Base-by-base conservation (phyloP, 306 rosid species). In the Purshia tridentata region DNA sequence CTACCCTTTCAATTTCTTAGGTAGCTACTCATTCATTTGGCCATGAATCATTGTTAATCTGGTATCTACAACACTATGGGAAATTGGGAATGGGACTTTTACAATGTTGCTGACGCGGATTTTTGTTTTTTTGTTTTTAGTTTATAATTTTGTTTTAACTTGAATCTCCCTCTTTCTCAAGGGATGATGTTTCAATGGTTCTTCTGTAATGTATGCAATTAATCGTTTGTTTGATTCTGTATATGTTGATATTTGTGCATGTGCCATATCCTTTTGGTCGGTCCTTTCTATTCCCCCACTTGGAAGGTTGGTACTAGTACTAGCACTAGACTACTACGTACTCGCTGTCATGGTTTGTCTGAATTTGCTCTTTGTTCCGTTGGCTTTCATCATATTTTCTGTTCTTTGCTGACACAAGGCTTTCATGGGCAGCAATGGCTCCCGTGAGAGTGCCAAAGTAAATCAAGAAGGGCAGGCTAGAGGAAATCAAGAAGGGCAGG, bases 391-490 rank as follows among this genome's bases (percentile, higher is more conserved):
- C 72, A 78, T 72, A 67, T 63, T 82, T 42, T 67, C 11, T 67
- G 62, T 68, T 82, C 22, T 42, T 55, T 79, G 50, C 72, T 92
- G 76, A 89, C 77, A 49, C 57, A 55, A 73, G 51, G 51, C 42
- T 74, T 78, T 44, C 64, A 70, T 82, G 83, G 74, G 84, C 88
- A 94, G 96, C 81, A 79, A 80, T 77, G 84, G 69, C 37, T 77
- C 81, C 66, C 80, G 72, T 18, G 77, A 84, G 48, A 22, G 7
- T 13, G 76, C 71, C 49, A 85, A 37, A 73, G 85, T 75, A 63
- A 77, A 82, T 73, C 66, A 76, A 59, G 74, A 50, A 6, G 77
- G 8, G 74, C 74, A 77, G 52, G 52, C 51, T 61, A 61, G 47
- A 61, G 16, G 47, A 51, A 51, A 15, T 3, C 66, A 76, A 59